phyloP scores from a whole-genome alignment of 1,284 basidiomycete genomes.

The Cutaneotrichosporon sp. region DNA sequence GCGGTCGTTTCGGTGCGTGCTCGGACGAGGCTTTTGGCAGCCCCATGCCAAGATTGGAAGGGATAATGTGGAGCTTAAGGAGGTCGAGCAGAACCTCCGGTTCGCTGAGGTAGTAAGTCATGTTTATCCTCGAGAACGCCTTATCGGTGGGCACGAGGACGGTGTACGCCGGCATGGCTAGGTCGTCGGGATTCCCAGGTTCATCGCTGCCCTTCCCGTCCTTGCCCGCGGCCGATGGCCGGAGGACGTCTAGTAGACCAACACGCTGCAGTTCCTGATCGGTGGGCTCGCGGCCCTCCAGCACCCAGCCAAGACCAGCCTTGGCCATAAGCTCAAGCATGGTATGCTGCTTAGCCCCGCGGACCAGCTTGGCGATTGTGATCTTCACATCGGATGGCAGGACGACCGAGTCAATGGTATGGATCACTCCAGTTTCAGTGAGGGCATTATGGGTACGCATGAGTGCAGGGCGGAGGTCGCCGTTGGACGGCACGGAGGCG shows the following conservation, averaged over 20 bases:
- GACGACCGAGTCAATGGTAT: constrained; percentile 77
- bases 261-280: constrained; percentile 47
- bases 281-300: constrained; percentile 75
- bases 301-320: constrained; percentile 80
- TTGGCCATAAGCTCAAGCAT: constrained; percentile 79
- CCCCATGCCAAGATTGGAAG: constrained; percentile 30
- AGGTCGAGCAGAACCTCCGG: constrained; percentile 60
- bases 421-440: constrained; percentile 85
- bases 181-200: constrained; percentile 6
- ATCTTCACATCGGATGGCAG: constrained; percentile 83
- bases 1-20: constrained; percentile 12
- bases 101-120: constrained; percentile 70
- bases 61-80: constrained; percentile 85
- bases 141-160: constrained; percentile 85
- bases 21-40: constrained; percentile 6
- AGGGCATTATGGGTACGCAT: constrained; percentile 54
- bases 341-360: constrained; percentile 77
- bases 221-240: neutral
- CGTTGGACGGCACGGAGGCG: constrained; percentile 49
- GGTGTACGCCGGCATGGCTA: constrained; percentile 59
- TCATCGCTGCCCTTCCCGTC: constrained; percentile 50
- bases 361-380: constrained; percentile 80
- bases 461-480: constrained; percentile 34
- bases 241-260: constrained; percentile 44
- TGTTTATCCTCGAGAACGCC: constrained; percentile 83